Conservation (phyloP, 1,139 yeast genomes). For the Hanseniaspora gamundiae region DNA sequence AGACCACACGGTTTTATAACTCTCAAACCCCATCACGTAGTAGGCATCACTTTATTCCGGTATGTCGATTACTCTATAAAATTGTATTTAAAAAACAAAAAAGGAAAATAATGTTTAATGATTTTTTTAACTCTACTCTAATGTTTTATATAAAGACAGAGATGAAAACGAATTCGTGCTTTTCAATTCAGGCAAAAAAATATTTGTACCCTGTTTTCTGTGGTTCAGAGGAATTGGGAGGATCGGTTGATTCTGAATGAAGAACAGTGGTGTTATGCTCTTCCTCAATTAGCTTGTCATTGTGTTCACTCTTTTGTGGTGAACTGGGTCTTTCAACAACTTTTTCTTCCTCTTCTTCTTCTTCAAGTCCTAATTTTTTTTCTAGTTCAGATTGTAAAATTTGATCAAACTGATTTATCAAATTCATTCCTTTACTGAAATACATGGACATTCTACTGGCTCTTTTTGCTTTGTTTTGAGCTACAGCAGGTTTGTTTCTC, state of each 20-base stretch:
- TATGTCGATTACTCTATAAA: too few species aligned
- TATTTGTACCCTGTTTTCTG: background rate
- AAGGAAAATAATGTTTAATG: background rate
- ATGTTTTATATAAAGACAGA: too few species aligned
- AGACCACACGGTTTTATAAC: background rate
- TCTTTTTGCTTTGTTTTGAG: background rate
- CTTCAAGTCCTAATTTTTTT: conserved; percentile 31
- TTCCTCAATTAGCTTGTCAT: conserved; percentile 11
- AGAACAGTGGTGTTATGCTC: conserved; percentile 7
- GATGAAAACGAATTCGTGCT: too few species aligned
- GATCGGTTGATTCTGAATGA: background rate
- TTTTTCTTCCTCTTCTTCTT: conserved; percentile 1
- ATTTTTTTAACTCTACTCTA: background rate
- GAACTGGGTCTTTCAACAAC: background rate
- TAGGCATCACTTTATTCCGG: too few species aligned
- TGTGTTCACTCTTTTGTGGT: background rate
- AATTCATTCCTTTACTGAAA: conserved; percentile 11
- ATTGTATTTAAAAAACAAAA: too few species aligned
- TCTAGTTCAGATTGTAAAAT: conserved; percentile 58
- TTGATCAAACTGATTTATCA: conserved; percentile 58
- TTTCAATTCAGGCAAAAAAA: background rate
- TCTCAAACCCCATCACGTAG: background rate
- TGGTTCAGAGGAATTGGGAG: background rate
- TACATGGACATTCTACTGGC: conserved; percentile 7
- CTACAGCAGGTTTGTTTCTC: conserved; percentile 3